Evolutionary conservation across 2,329 filamentous ascomycete species (phyloP).

Genomic region (Whalleya microplaca): DNA sequence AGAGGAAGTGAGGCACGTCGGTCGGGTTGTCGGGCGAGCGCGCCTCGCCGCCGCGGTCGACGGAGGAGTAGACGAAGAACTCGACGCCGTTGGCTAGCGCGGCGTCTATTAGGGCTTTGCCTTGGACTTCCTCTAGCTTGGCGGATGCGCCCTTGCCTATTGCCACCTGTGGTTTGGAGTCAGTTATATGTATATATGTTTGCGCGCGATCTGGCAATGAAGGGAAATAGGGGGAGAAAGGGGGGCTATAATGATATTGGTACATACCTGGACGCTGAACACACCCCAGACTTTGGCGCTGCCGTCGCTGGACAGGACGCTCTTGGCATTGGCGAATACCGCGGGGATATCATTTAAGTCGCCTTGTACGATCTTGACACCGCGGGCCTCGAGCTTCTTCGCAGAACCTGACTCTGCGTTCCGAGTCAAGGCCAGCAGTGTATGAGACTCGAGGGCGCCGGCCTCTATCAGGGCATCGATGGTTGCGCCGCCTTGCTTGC

Average conservation of each 20-base stretch:
- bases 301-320: constrained; percentile 36
- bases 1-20: constrained; percentile 61
- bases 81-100: constrained; percentile 56
- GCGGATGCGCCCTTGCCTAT: constrained; percentile 14
- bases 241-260: not conserved
- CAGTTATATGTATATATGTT: not conserved
- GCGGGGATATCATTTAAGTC: constrained; percentile 54
- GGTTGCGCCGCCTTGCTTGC: constrained; percentile 43
- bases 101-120: constrained; percentile 59
- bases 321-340: constrained; percentile 47
- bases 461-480: constrained; percentile 36
- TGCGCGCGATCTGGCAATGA: no score
- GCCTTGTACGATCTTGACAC: constrained; percentile 60
- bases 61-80: constrained; percentile 64
- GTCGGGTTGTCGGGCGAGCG: constrained; percentile 55
- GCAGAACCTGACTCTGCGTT: constrained; percentile 55
- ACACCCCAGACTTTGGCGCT: constrained; percentile 57
- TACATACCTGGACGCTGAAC: constrained; percentile 59
- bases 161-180: constrained; percentile 3
- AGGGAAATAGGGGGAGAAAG: no score
- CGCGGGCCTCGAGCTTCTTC: constrained; percentile 48
- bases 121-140: constrained; percentile 51
- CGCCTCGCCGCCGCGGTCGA: constrained; percentile 60
- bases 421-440: constrained; percentile 64
- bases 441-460: constrained; percentile 48